These are phyloP conservation scores for Neophaeococcomyces aloes DNA, from an alignment of 2,329 filamentous ascomycete species.

Conservation along the genomic window DNA sequence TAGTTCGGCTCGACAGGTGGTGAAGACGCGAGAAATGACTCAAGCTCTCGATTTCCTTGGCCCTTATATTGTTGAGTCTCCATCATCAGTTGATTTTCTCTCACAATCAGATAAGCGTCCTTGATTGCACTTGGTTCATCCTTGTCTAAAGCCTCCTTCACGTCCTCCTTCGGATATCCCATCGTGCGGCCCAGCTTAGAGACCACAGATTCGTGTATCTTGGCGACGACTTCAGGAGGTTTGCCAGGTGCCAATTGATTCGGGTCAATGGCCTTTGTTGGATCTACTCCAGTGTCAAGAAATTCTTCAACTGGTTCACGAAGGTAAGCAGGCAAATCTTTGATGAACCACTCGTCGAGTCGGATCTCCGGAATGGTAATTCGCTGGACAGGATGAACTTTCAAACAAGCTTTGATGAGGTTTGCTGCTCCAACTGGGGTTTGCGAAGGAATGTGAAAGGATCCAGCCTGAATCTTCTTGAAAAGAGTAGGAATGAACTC, in stretches of 20 bases:
- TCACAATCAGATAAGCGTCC: slow-evolving; percentile 94
- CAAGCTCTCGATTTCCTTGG: slow-evolving; percentile 34
- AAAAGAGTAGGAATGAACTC: slow-evolving; percentile 96
- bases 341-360: slow-evolving; percentile 85
- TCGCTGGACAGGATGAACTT: slow-evolving; percentile 78
- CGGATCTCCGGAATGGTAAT: slow-evolving; percentile 91
- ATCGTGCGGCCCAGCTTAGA: slow-evolving; percentile 96
- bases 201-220: slow-evolving; percentile 83
- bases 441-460: slow-evolving; percentile 85
- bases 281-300: slow-evolving; percentile 84
- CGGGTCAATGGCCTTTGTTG: slow-evolving; percentile 79
- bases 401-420: slow-evolving; percentile 78
- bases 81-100: slow-evolving; percentile 96
- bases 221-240: slow-evolving; percentile 68
- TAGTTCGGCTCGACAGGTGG: slow-evolving; percentile 38
- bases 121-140: slow-evolving; percentile 96
- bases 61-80: slow-evolving; percentile 53
- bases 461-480: slow-evolving; percentile 91
- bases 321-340: slow-evolving; percentile 76
- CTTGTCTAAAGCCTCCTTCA: slow-evolving; percentile 83
- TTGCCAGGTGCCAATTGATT: slow-evolving; percentile 71
- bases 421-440: slow-evolving; percentile 72
- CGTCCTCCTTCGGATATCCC: slow-evolving; percentile 91
- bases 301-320: slow-evolving; percentile 84
- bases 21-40: slow-evolving; percentile 46